Base-by-base conservation (phyloP, 2,329 filamentous ascomycete genomes). In the Graphilbum ipis-grandicollis region DNA sequence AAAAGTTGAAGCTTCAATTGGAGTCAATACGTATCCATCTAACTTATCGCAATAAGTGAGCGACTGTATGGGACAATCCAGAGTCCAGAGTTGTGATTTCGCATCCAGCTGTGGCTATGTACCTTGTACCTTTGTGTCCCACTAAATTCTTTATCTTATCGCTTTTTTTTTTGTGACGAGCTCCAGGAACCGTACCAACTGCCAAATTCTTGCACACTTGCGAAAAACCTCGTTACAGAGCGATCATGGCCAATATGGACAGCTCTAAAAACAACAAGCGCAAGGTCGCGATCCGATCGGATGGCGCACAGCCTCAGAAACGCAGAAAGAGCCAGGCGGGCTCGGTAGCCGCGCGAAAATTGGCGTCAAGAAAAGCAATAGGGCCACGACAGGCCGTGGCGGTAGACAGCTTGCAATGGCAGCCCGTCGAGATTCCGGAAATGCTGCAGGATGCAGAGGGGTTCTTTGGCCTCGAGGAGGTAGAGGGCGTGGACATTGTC, bases 401-500 rank as follows among this genome's bases (percentile, higher is more conserved):
- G 31, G 55, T 63, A 22, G 55, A 64, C 43, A 56, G 64, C 2
- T 55, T 78, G 31, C 53, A 58, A 52, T 78, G 73, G 73, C 62
- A 68, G 47, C 54, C 62, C 29, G 62, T 68, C 10, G 63, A 72
- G 17, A 72, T 90, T 4, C 82, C 83, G 7, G 80, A 86, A 50
- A 75, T 79, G 51, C 65, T 86, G 47, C 75, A 88, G 33, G 83
- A 94, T 57, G 82, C 82, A n/a, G 85, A 92, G 44, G 90, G 90
- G 0, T 94, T 98, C 54, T 92, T 78, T 48, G 85, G 82, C 0
- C 60, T 98, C 2, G 85, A 98, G 50, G 86, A 96, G 49, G 78
- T 96, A 33, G 82, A 93, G 14, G 84, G 82, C 36, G 82, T 98
- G 2, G 81, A 93, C 22, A 66, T 98, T n/a, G 62, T 93, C 31